Base-by-base conservation (phyloP, 1,139 yeast species). In the Protomyces macrosporus region DNA sequence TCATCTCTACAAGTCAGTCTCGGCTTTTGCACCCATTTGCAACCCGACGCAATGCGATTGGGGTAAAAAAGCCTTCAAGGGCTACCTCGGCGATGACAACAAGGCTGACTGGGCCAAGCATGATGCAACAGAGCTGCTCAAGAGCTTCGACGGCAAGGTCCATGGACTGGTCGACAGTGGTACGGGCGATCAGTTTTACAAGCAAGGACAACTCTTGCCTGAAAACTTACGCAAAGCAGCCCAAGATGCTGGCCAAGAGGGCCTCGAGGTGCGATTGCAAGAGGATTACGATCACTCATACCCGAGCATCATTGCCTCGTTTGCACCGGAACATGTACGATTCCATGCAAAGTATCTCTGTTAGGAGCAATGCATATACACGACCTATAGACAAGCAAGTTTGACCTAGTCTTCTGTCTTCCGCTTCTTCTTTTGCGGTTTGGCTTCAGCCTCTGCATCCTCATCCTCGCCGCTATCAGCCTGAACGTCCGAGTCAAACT, bases 261-360 rank as follows among this genome's bases (percentile, higher is more conserved):
- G 83, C 63, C 79, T 91, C 66, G 78, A 82, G 55, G 75, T 89
- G 65, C 77, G 84, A 45, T 73, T 84, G 56, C 96, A 83, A 36
- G 91, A 88, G 3, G 97, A 93, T 1, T 91, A 86, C 72, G 97
- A 93, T 72, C 98, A 93, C 73, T 86, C 91, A 61, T 93, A 91
- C 77, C 61, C 61, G 6, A 93, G 82, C 75, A 93, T 90, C 74
- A 82, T 93, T 67, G 82, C 95, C 65, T 76, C 90, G 0, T 91
- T 90, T 74, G 88, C 87, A 33, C 87, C 83, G 66, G 90, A 86
- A 55, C 98, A 93, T 73, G 90, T 96, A 54, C 83, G 82, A 68
- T 93, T 86, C 74, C 98, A 93, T 72, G 96, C 96, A 9, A 86
- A 85, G 75, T 82, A 84, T 68, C 79, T 91, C 4, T 30, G 45